phyloP scores from a whole-genome alignment of 352 stramenopile species.

The Globisporangium perplexum region DNA sequence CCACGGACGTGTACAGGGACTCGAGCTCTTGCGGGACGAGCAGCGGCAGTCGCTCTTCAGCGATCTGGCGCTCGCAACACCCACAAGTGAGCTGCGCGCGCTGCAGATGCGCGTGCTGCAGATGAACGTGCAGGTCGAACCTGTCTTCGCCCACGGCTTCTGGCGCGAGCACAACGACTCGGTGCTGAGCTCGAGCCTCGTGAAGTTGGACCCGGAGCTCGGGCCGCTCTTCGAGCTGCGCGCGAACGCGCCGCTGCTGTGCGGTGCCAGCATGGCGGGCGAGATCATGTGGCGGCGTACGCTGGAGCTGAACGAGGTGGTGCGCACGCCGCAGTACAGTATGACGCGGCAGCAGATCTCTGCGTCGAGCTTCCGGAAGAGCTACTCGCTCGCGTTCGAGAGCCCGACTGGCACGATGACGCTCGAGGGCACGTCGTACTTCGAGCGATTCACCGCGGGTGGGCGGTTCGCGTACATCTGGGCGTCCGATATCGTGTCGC shows the following conservation, averaged over 20 bases:
- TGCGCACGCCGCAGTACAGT: slow-evolving; percentile 2
- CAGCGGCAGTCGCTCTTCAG: background rate
- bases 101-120: background rate
- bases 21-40: slow-evolving; percentile 1
- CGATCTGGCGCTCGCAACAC: background rate
- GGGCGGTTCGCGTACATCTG: slow-evolving; percentile 1
- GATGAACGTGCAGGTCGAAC: background rate
- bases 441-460: background rate
- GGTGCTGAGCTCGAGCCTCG: background rate
- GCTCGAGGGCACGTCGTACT: slow-evolving; percentile 5
- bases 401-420: background rate
- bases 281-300: slow-evolving; percentile 3
- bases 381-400: slow-evolving; percentile 2
- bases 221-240: slow-evolving; percentile 1
- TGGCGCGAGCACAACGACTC: background rate
- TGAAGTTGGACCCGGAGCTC: background rate
- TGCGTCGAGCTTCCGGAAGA: slow-evolving; percentile 4
- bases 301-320: background rate
- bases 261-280: background rate
- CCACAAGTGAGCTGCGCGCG: background rate
- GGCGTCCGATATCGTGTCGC: slow-evolving; percentile 1
- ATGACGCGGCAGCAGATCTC: slow-evolving; percentile 3
- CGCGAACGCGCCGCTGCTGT: slow-evolving; percentile 1
- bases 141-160: background rate
- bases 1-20: background rate